Conservation (phyloP, 2,329 filamentous ascomycete genomes). For the Aotearoamyces nothofagi region DNA sequence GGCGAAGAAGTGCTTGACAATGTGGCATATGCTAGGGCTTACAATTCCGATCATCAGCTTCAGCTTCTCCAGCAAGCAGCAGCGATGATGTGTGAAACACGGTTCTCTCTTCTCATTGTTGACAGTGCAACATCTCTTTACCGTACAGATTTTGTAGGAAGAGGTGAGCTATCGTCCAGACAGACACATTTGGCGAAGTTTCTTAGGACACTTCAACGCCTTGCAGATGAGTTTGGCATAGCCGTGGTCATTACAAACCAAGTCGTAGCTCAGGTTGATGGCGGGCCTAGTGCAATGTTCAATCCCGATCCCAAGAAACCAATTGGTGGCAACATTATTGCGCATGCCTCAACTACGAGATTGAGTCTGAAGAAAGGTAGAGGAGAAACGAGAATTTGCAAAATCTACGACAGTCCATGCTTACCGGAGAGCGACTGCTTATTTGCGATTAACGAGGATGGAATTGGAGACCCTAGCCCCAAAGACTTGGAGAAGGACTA, state of each 20-base stretch:
- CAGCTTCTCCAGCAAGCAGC: constrained; percentile 89
- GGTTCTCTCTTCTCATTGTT: constrained; percentile 89
- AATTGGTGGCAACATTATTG: constrained; percentile 97
- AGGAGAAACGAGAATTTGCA: constrained; percentile 90
- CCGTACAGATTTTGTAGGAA: constrained; percentile 90
- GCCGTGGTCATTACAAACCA: constrained; percentile 98
- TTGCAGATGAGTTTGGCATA: constrained; percentile 80
- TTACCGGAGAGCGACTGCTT: constrained; percentile 90
- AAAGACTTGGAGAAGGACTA: constrained; percentile 84
- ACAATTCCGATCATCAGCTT: constrained; percentile 96
- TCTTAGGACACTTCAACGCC: constrained; percentile 67
- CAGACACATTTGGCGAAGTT: constrained; percentile 84
- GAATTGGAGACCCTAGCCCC: constrained; percentile 86
- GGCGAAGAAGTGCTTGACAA: constrained; percentile 98
- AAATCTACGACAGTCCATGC: constrained; percentile 98
- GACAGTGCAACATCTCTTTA: constrained; percentile 94
- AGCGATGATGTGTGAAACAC: constrained; percentile 98
- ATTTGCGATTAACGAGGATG: constrained; percentile 94
- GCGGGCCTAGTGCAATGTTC: constrained; percentile 93
- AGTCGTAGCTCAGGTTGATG: constrained; percentile 95
- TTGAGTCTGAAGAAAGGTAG: constrained; percentile 92
- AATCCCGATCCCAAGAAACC: constrained; percentile 99
- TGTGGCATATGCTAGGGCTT: constrained; percentile 91
- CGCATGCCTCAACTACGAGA: constrained; percentile 88
- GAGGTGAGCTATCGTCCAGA: constrained; percentile 86